Evolutionary conservation across 139 green algal genomes (phyloP).

Genomic region (Coccomyxa sp.): DNA sequence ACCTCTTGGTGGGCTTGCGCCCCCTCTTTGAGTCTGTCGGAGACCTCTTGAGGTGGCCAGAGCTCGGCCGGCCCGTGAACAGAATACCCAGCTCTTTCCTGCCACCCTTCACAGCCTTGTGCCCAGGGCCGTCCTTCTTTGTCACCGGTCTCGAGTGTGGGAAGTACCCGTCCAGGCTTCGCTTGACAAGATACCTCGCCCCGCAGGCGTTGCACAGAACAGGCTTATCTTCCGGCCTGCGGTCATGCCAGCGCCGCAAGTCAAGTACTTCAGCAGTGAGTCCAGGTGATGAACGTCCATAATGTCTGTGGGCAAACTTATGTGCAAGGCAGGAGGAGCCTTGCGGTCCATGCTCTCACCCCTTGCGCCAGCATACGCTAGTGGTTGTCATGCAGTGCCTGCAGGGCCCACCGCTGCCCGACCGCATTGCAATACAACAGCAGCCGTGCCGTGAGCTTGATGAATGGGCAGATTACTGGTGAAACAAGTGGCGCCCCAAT

Average conservation of each 20-base stretch:
- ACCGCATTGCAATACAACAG: background rate
- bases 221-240: conserved; percentile 27
- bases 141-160: conserved; percentile 6
- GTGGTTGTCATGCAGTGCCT: conserved; percentile 42
- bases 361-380: conserved; percentile 37
- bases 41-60: conserved; percentile 6
- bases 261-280: background rate
- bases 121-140: conserved; percentile 2
- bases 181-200: conserved; percentile 38
- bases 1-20: background rate
- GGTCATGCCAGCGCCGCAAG: background rate
- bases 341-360: background rate
- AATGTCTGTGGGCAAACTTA: no score
- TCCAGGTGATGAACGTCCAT: background rate
- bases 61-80: background rate
- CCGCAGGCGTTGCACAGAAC: conserved; percentile 48
- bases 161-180: conserved; percentile 15
- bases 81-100: conserved; percentile 7
- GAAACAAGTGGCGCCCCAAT: no score
- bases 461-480: no score
- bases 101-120: background rate
- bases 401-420: conserved; percentile 36
- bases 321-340: no score
- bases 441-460: background rate
- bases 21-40: background rate